These are phyloP conservation scores for Coelastrella sp. DNA, from an alignment of 139 green algal genomes.

Conservation along the genomic window DNA sequence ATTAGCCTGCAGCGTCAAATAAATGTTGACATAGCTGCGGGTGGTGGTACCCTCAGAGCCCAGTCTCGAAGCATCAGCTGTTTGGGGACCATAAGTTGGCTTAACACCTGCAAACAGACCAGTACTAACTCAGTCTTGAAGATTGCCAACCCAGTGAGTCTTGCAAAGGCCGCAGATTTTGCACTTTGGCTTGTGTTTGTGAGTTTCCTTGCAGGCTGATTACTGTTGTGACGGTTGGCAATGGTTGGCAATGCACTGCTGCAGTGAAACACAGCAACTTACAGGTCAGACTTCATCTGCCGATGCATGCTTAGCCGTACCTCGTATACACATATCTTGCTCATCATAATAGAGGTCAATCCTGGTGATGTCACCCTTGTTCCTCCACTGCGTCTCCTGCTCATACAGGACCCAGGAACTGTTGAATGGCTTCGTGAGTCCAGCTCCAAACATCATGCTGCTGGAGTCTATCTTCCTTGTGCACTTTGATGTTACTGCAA, in stretches of 20 bases:
- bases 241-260: too few relatives aligned
- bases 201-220: too few relatives aligned
- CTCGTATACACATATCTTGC: neutral
- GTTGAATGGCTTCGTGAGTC: neutral
- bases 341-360: conserved; percentile 15
- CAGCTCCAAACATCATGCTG: neutral
- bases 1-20: neutral
- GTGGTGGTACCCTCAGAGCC: neutral
- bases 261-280: too few relatives aligned
- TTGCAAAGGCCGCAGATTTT: too few relatives aligned
- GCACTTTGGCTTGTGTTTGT: too few relatives aligned
- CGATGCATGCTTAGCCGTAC: neutral
- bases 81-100: neutral
- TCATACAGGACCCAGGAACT: neutral
- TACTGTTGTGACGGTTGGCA: too few relatives aligned
- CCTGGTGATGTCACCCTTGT: conserved; percentile 21
- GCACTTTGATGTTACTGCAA: neutral
- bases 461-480: neutral
- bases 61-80: neutral
- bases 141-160: too few relatives aligned
- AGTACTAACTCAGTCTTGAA: too few relatives aligned
- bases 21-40: neutral
- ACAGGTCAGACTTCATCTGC: neutral
- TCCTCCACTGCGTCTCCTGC: conserved; percentile 32
- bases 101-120: conserved; percentile 4